Conservation (phyloP, 495 filamentous ascomycete genomes). For the Bacidia rubella region DNA sequence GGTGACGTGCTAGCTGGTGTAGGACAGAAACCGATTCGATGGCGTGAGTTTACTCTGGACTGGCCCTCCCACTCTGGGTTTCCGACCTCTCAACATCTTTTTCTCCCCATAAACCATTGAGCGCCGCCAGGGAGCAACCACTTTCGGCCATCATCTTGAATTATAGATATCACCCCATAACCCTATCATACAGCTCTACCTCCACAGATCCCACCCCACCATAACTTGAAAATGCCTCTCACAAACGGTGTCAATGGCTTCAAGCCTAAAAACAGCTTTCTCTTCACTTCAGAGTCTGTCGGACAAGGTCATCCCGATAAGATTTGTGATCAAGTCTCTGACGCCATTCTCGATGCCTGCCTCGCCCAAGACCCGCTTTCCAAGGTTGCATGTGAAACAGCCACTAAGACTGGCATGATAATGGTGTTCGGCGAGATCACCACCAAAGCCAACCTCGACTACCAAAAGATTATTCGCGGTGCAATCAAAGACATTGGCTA, state of each 20-base stretch:
- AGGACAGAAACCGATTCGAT: too few relatives aligned
- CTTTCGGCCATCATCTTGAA: too few relatives aligned
- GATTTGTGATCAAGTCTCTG: conserved; percentile 96
- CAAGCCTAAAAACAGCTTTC: conserved; percentile 62
- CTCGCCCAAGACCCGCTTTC: conserved; percentile 85
- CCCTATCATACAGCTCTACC: too few relatives aligned
- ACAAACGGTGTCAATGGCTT: conserved; percentile 38
- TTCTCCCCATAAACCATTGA: too few relatives aligned
- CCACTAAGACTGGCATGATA: conserved; percentile 97
- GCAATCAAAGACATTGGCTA: conserved; percentile 98
- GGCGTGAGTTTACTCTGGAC: too few relatives aligned
- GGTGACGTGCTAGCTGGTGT: too few relatives aligned
- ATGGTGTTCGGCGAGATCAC: conserved; percentile 99
- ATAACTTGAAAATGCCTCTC: conserved; percentile 9
- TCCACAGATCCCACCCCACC: not conserved
- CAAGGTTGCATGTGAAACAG: conserved; percentile 96
- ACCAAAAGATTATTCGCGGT: conserved; percentile 91
- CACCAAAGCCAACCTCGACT: conserved; percentile 88
- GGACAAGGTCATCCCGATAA: conserved; percentile 97
- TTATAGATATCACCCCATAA: too few relatives aligned
- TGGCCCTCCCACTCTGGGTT: too few relatives aligned
- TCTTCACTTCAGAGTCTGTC: conserved; percentile 99
- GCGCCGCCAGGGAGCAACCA: too few relatives aligned
- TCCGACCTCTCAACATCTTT: too few relatives aligned
- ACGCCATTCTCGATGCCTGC: conserved; percentile 97